Conservation (phyloP, 139 green algal species). For the Picochlorum sp. region DNA sequence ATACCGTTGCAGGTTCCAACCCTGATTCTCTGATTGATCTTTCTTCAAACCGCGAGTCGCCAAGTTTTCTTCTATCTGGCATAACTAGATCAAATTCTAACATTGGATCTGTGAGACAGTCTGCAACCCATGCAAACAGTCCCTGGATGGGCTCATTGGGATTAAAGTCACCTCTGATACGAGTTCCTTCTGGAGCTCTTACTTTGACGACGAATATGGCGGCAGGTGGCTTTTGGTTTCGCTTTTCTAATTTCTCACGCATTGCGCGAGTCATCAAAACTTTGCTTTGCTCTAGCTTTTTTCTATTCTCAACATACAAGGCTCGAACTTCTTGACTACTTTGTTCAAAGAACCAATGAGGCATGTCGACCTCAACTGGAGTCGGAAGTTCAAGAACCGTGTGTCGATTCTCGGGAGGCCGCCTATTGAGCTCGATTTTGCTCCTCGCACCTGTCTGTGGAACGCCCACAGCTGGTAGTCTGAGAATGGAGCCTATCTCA, state of each 20-base stretch:
- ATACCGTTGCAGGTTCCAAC: constrained; percentile 29
- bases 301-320: constrained; percentile 25
- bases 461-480: too few relatives aligned
- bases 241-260: constrained; percentile 22
- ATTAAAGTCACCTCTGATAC: constrained; percentile 55
- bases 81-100: constrained; percentile 50
- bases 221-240: not conserved
- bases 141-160: constrained; percentile 34
- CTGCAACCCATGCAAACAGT: constrained; percentile 56
- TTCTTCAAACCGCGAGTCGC: not conserved
- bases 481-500: too few relatives aligned
- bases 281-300: constrained; percentile 24
- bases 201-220: constrained; percentile 31
- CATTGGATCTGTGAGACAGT: constrained; percentile 33
- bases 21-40: constrained; percentile 24
- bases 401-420: not conserved
- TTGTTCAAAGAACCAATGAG: constrained; percentile 63
- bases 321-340: constrained; percentile 49
- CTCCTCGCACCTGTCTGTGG: too few relatives aligned
- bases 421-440: too few relatives aligned
- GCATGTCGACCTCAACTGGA: constrained; percentile 35
- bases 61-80: constrained; percentile 24
- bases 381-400: constrained; percentile 41
- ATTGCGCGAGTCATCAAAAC: constrained; percentile 40
- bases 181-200: constrained; percentile 55